phyloP scores from a whole-genome alignment of 1,284 basidiomycete genomes.

The Coniophora puteana region DNA sequence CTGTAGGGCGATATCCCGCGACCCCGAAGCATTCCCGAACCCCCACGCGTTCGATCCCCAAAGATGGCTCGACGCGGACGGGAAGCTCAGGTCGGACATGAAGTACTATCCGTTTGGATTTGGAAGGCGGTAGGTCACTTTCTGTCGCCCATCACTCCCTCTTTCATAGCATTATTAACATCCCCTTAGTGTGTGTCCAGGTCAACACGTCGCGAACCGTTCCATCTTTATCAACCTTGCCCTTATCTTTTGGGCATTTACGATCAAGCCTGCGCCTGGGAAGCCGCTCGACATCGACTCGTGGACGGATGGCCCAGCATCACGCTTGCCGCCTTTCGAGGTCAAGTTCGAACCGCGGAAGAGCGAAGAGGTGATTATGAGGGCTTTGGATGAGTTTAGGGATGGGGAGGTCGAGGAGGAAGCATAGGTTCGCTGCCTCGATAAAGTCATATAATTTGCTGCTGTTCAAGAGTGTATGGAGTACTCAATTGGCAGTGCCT shows the following conservation, averaged over 20 bases:
- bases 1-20: constrained; percentile 45
- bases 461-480: too few relatives aligned
- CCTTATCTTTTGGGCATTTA: constrained; percentile 30
- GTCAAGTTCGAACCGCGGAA: constrained; percentile 7
- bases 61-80: constrained; percentile 51
- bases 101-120: constrained; percentile 55
- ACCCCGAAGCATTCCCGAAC: constrained; percentile 53
- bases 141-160: not conserved
- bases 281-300: constrained; percentile 54
- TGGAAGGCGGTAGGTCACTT: constrained; percentile 37
- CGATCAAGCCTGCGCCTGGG: constrained; percentile 40
- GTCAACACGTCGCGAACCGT: constrained; percentile 26
- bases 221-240: constrained; percentile 32
- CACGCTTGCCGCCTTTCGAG: constrained; percentile 6
- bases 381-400: not conserved
- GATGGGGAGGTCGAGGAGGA: too few relatives aligned
- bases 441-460: too few relatives aligned
- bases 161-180: constrained; percentile 3
- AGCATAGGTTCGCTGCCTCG: too few relatives aligned
- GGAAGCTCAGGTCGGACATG: constrained; percentile 45
- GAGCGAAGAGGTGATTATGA: constrained; percentile 1
- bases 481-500: too few relatives aligned
- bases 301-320: constrained; percentile 35
- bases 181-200: constrained; percentile 39
- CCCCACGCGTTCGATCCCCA: constrained; percentile 56